phyloP scores from a whole-genome alignment of 305 asterid genomes.

The Plantago coronopus region DNA sequence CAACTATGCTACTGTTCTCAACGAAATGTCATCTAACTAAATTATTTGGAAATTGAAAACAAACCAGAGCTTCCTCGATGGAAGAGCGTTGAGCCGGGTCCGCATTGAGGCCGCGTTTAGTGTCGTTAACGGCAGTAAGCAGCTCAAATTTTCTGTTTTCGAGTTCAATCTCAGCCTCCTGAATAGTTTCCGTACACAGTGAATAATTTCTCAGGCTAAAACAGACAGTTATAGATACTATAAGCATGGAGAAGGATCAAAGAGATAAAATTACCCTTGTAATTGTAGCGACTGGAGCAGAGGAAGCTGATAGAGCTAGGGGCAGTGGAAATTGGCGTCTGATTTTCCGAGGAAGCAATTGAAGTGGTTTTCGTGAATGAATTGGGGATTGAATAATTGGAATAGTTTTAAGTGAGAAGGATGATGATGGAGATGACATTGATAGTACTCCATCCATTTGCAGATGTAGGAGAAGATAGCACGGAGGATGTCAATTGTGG shows the following conservation, averaged over 20 bases:
- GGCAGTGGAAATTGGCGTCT: background rate
- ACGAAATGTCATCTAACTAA: background rate
- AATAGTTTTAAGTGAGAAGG: slow-evolving; percentile 16
- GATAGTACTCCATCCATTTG: slow-evolving; percentile 20
- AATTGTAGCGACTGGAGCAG: background rate
- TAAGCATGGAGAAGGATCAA: no score
- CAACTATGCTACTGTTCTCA: background rate
- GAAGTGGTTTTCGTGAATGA: slow-evolving; percentile 10
- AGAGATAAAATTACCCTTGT: background rate
- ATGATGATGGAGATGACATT: slow-evolving; percentile 2
- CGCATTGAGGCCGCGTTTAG: slow-evolving; percentile 69
- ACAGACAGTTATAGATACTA: no score
- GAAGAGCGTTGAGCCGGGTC: slow-evolving; percentile 59
- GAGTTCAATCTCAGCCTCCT: slow-evolving; percentile 45
- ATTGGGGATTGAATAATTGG: slow-evolving; percentile 12
- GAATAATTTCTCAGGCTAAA: no score
- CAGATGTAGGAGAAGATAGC: background rate
- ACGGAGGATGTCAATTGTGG: no score
- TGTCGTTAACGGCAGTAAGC: slow-evolving; percentile 56
- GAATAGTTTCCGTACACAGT: slow-evolving; percentile 1
- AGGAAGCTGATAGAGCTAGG: background rate
- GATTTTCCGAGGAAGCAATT: slow-evolving; percentile 5
- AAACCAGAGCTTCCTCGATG: slow-evolving; percentile 72
- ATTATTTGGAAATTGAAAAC: background rate
- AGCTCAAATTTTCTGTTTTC: slow-evolving; percentile 60